Conservation (phyloP, 2,329 filamentous ascomycete species). For the Cercospora zeina region DNA sequence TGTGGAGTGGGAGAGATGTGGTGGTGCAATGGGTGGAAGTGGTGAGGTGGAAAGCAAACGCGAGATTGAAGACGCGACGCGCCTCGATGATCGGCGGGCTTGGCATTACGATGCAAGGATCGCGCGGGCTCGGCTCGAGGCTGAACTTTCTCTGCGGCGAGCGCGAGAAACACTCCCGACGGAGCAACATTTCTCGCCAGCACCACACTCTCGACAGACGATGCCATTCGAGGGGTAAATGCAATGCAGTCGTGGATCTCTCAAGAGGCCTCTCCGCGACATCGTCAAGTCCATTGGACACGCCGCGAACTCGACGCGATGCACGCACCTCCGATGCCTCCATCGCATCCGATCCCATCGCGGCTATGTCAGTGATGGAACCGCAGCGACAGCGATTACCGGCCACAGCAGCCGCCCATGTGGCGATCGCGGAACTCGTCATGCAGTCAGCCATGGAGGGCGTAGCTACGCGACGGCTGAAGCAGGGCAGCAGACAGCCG, state of each 20-base stretch:
- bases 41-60: conserved; percentile 9
- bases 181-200: background rate
- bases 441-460: background rate
- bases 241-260: conserved; percentile 27
- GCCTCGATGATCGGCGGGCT: conserved; percentile 3
- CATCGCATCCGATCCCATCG: background rate
- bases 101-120: conserved; percentile 5
- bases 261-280: conserved; percentile 28
- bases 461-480: background rate
- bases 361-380: background rate
- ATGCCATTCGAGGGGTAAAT: conserved; percentile 24
- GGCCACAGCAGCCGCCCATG: background rate
- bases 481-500: background rate
- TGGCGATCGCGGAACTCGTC: background rate
- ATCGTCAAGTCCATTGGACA: conserved; percentile 30
- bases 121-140: background rate
- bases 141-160: conserved; percentile 13
- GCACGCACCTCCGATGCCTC: background rate
- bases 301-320: conserved; percentile 4
- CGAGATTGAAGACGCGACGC: conserved; percentile 8
- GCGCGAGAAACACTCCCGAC: conserved; percentile 3
- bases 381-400: background rate
- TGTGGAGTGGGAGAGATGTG: background rate
- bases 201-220: background rate
- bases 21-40: conserved; percentile 3